Conservation (phyloP, 768 basidiomycete species). For the Podaxis pistillaris region DNA sequence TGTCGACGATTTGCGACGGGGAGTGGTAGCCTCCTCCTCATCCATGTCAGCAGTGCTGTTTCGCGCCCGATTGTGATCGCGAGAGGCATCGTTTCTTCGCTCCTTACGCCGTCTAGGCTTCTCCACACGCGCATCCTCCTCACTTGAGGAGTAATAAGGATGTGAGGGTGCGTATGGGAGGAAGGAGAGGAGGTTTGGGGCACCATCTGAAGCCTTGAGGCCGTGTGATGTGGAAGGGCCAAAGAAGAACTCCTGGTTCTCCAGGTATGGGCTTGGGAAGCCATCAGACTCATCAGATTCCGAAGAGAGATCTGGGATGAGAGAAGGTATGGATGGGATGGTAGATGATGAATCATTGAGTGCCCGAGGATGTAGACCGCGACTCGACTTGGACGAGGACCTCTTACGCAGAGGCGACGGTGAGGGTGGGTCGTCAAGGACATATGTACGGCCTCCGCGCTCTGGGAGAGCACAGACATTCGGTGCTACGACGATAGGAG, state of each 20-base stretch:
- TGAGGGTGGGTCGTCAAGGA: slow-evolving; percentile 48
- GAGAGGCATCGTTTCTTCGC: slow-evolving; percentile 33
- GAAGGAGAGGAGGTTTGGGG: slow-evolving; percentile 30
- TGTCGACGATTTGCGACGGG: background rate
- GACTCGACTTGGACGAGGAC: slow-evolving; percentile 15
- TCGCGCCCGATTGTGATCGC: slow-evolving; percentile 41
- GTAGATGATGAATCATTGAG: slow-evolving; percentile 15
- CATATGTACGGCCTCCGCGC: slow-evolving; percentile 72
- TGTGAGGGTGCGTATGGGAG: slow-evolving; percentile 35
- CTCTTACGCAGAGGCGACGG: slow-evolving; percentile 33
- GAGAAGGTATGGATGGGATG: slow-evolving; percentile 37
- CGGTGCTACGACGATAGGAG: slow-evolving; percentile 71
- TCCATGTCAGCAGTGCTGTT: slow-evolving; percentile 15
- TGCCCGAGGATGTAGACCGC: slow-evolving; percentile 10
- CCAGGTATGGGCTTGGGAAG: slow-evolving; percentile 35
- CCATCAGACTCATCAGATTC: slow-evolving; percentile 68
- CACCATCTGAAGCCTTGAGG: slow-evolving; percentile 11
- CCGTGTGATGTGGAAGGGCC: slow-evolving; percentile 12
- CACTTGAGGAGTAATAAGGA: slow-evolving; percentile 18
- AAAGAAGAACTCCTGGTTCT: slow-evolving; percentile 21
- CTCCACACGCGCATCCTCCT: slow-evolving; percentile 12
- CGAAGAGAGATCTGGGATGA: slow-evolving; percentile 60
- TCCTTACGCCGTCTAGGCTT: slow-evolving; percentile 26
- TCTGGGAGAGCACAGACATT: slow-evolving; percentile 77
- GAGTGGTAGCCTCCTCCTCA: slow-evolving; percentile 16